Conservation (phyloP, 495 filamentous ascomycete genomes). For the Xylaria venustula region DNA sequence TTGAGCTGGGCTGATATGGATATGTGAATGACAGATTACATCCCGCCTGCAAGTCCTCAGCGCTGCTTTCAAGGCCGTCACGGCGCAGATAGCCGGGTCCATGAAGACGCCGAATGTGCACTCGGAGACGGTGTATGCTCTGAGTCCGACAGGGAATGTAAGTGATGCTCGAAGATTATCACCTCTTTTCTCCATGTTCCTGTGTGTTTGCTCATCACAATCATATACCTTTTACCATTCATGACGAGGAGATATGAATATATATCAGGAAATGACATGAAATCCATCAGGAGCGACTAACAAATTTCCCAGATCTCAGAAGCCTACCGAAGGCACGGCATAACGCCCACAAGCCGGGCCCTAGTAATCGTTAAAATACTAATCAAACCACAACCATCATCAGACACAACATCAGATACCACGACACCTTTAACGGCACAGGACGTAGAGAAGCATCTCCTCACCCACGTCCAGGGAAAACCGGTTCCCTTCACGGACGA, state of each 20-base stretch:
- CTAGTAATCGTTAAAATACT: conserved; percentile 76
- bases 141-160: conserved; percentile 87
- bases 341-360: conserved; percentile 63
- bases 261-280: neutral
- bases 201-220: no score
- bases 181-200: conserved; percentile 9
- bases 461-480: conserved; percentile 59
- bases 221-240: no score
- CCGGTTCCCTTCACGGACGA: conserved; percentile 63
- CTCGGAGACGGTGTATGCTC: conserved; percentile 83
- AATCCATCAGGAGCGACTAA: no score
- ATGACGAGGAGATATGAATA: no score
- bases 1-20: neutral
- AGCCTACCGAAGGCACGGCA: conserved; percentile 83
- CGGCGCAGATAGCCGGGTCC: conserved; percentile 54
- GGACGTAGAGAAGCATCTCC: conserved; percentile 63
- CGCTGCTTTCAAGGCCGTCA: conserved; percentile 76
- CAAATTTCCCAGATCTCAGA: conserved; percentile 95
- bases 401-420: neutral
- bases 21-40: conserved; percentile 49
- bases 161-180: conserved; percentile 11
- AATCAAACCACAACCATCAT: conserved; percentile 15
- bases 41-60: conserved; percentile 71
- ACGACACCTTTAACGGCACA: conserved; percentile 37
- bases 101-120: conserved; percentile 85